Evolutionary conservation across 257 asterid genomes (phyloP).

Genomic region (Parsonsia alboflavescens): DNA sequence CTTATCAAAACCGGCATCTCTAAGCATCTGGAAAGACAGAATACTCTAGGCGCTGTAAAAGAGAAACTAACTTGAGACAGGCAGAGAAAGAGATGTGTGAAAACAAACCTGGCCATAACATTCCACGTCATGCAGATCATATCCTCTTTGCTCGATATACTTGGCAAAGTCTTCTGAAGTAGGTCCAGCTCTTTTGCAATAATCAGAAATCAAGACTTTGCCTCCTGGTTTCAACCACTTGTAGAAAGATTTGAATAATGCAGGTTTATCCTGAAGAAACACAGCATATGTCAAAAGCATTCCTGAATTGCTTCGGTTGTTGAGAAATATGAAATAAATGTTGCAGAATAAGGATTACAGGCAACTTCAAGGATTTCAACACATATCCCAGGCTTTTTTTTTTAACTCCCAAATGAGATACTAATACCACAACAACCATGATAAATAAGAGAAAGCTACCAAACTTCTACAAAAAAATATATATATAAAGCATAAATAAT

Average conservation of each 20-base stretch:
- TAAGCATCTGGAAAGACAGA: slow-evolving; percentile 60
- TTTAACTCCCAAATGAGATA: background rate
- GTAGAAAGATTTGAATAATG: slow-evolving; percentile 80
- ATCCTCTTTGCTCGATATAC: slow-evolving; percentile 88
- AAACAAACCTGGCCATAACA: slow-evolving; percentile 72
- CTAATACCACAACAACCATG: background rate
- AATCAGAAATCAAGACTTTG: slow-evolving; percentile 80
- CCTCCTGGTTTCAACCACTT: slow-evolving; percentile 99
- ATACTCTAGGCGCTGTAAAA: background rate
- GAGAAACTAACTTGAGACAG: background rate
- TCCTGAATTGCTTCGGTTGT: background rate
- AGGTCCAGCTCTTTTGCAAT: slow-evolving; percentile 75
- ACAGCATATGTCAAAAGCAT: background rate
- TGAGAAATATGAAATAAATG: background rate
- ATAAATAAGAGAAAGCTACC: background rate
- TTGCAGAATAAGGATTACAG: background rate
- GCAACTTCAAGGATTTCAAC: background rate
- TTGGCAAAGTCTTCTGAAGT: slow-evolving; percentile 63
- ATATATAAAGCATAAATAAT: background rate
- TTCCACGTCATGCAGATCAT: slow-evolving; percentile 75
- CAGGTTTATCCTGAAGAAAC: slow-evolving; percentile 78
- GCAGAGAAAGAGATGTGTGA: background rate
- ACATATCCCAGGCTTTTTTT: background rate
- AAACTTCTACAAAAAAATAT: background rate
- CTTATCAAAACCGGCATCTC: slow-evolving; percentile 77